Percentiles rank a stretch among this genome's conserved stretches.
phyloP scores from a whole-genome alignment of 106 monocot genomes.

The Acorus gramineus region DNA sequence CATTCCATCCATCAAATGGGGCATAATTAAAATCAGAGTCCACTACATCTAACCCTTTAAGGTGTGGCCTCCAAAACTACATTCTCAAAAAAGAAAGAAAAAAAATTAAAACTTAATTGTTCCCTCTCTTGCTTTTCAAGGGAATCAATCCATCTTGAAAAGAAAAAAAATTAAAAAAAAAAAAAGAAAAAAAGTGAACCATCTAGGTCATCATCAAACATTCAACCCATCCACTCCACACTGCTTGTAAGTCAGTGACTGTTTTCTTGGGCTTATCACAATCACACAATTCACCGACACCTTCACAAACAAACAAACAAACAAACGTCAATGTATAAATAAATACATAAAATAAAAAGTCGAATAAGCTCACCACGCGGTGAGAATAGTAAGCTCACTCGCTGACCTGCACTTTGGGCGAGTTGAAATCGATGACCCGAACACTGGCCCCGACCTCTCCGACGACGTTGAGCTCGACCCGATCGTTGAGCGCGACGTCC shows the following conservation, averaged over 20 bases:
- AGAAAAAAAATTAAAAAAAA: no score
- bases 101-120: no score
- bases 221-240: slow-evolving; percentile 73
- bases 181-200: no score
- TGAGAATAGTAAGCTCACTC: no score
- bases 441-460: slow-evolving; percentile 64
- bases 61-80: no score
- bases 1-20: no score
- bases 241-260: slow-evolving; percentile 68
- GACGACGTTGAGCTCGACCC: slow-evolving; percentile 63
- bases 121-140: no score
- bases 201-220: slow-evolving; percentile 21
- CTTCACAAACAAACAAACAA: slow-evolving; percentile 4
- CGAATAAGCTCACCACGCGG: background rate
- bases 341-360: slow-evolving; percentile 4
- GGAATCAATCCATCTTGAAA: no score
- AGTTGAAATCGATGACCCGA: slow-evolving; percentile 51
- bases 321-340: background rate
- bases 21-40: no score
- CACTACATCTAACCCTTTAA: no score
- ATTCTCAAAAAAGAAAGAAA: no score
- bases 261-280: slow-evolving; percentile 70
- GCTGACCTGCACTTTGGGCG: slow-evolving; percentile 64
- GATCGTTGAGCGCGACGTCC: slow-evolving; percentile 58
- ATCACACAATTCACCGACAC: slow-evolving; percentile 78